phyloP scores from a whole-genome alignment of 148 eudicot species.

The Beta vulgaris region DNA sequence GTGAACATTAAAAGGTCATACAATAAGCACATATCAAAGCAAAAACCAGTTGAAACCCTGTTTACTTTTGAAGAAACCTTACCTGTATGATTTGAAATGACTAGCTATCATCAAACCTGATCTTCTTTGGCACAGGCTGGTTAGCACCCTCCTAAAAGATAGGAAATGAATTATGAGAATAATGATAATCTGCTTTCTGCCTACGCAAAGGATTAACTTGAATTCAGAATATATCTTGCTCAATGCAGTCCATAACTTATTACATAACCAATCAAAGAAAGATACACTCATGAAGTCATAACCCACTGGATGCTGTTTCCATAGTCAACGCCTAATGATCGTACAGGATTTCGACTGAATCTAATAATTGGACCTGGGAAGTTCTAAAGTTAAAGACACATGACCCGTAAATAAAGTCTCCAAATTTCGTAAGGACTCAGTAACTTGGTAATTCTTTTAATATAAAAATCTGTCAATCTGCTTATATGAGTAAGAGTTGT shows the following conservation, averaged over 20 bases:
- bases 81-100: constrained; percentile 1
- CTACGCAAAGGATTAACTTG: neutral
- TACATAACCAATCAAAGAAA: neutral
- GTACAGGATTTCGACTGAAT: too few relatives aligned
- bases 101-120: constrained; percentile 29
- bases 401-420: too few relatives aligned
- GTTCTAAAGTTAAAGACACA: too few relatives aligned
- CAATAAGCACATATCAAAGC: neutral
- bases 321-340: too few relatives aligned
- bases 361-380: too few relatives aligned
- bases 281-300: neutral
- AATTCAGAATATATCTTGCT: neutral
- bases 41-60: neutral
- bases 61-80: neutral
- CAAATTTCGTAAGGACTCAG: too few relatives aligned
- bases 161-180: neutral
- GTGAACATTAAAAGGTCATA: neutral
- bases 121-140: constrained; percentile 37
- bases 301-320: too few relatives aligned
- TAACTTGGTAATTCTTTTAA: too few relatives aligned
- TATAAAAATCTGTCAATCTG: too few relatives aligned
- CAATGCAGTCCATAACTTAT: neutral
- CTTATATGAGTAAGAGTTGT: too few relatives aligned
- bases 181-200: neutral
- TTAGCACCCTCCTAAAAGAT: constrained; percentile 38